Evolutionary conservation across 1,284 basidiomycete genomes (phyloP), one percentile per base, ranked within the genome.

Genomic region (Leccinum variabile): DNA sequence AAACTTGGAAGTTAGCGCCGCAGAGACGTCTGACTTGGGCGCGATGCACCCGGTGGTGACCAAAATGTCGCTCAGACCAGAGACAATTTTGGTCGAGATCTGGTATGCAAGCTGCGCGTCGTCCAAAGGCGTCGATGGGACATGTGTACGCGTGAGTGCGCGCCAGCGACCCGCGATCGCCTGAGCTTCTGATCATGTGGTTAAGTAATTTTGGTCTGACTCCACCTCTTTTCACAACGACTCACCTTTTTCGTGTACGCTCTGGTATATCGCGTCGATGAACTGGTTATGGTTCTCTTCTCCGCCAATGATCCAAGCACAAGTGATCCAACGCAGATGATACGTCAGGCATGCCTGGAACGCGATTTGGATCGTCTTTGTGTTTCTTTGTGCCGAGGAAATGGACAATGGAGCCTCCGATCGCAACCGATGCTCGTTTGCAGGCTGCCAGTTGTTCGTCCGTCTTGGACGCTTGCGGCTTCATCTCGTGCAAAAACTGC

Each of bases 101-200:
- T 71, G 61, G 32, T 60, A 66, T 10, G 65, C 65, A n/a, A 73
- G 56, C 16, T 74, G 69, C 1, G 64, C 28, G 14, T 68, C 66
- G 7, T 76, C 72, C 16, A 67, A 49, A 28, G 68, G 52, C 3
- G 67, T 66, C 14, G 65, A 64, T 10, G 70, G 70, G 44, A 72
- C 59, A 7, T 76, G 72, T 1, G 64, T 63, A 16, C 75, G 70
- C 1, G 75, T 75, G 52, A 75, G 67, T 13, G 73, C 71, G 9
- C 72, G 67, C 73, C 73, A 75, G 33, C 74, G 72, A 10, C 75
- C 68, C 13, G 72, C 61, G 49, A 76, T 70, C 2, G 75, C 72
- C 25, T 75, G 73, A 16, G 69, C 75, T 60, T 76, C 72, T 76
- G 54, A 44, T 56, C 8, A 16, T n/a, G 52, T 16, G 28, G 5